A percentile compares a stretch with the other conserved stretches of the same genome.
Evolutionary conservation across 1,139 yeast genomes (phyloP).

Genomic region (Candida albicans): DNA sequence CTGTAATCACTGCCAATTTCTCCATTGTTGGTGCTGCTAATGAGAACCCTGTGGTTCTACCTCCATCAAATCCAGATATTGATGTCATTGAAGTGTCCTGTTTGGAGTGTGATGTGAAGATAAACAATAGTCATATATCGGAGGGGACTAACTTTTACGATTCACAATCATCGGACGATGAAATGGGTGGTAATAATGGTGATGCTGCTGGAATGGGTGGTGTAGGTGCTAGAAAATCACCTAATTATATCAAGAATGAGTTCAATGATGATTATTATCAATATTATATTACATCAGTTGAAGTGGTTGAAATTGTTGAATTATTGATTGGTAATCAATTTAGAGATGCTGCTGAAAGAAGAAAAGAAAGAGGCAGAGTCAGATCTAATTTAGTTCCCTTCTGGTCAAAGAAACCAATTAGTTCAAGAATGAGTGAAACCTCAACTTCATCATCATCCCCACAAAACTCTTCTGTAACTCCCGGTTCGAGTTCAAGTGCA

Average conservation of each 20-base stretch:
- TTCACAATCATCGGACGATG: constrained; percentile 23
- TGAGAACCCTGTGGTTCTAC: constrained; percentile 43
- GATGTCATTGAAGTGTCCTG: constrained; percentile 63
- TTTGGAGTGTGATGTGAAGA: constrained; percentile 43
- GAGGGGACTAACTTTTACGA: constrained; percentile 22
- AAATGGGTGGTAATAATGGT: constrained; percentile 19
- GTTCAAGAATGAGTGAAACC: constrained; percentile 44
- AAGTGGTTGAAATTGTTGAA: constrained; percentile 64
- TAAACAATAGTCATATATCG: constrained; percentile 5
- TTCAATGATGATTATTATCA: constrained; percentile 27
- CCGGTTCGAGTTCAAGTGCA: neutral
- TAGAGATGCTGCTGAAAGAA: constrained; percentile 48
- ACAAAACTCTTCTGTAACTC: neutral
- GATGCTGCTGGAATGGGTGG: constrained; percentile 3
- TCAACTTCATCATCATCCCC: constrained; percentile 5
- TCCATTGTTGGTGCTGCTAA: constrained; percentile 53
- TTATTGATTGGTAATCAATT: constrained; percentile 52
- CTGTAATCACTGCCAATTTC: constrained; percentile 48
- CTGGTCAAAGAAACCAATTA: constrained; percentile 62
- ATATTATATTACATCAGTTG: constrained; percentile 64
- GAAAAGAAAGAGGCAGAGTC: constrained; percentile 63
- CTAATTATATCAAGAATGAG: constrained; percentile 19
- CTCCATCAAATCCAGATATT: constrained; percentile 32
- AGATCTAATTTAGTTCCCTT: constrained; percentile 67
- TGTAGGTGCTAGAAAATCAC: constrained; percentile 7